Base-by-base conservation (phyloP, 768 basidiomycete genomes). In the Candolleomyces eurysporus region DNA sequence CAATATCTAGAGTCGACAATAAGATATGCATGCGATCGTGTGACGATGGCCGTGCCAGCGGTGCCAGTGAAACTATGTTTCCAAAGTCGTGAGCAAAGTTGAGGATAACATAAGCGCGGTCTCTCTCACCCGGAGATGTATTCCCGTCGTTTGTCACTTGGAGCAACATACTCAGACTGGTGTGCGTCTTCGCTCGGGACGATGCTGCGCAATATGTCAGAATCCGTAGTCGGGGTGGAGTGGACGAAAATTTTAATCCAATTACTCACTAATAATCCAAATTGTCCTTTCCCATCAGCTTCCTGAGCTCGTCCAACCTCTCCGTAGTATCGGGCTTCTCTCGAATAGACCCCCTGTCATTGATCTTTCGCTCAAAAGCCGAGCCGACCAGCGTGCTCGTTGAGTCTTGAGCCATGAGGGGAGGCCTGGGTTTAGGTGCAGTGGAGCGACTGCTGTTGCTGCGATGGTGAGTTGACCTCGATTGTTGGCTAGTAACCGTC, bases 1-100 rank as follows among this genome's bases (percentile, higher is more conserved):
- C 91, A 94, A 68, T 94, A 94, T 14, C 91, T 83, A 10, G 92
- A 88, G 71, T 94, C 92, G 19, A 86, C 86, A 64, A 93, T 76
- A 48, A 94, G 77, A 67, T 91, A 92, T 8, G 92, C 92, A 8
- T 81, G 56, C 9, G 56, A 57, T 16, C 40, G 22, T 19, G 26
- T 54, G 52, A 54, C 32, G 32, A 54, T 54, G 11, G 89, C 92
- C 61, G 85, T 78, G 16, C 92, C 92, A 22, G 86, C 84, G 39
- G 85, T 84, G 39, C 70, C 72, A 30, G 69, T 66, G 40, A 77
- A 78, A 7, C 67, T 73, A 54, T 32, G 45, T 62, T 61, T 45
- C 62, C 48, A 59, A 42, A 2, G 58, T 50, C 45, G 48, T 21
- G 19, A 16, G 22, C 42, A 57, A 60, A 62, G 63, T 61, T 58